These are phyloP conservation scores for Aureobasidium zeae DNA, from an alignment of 2,329 filamentous ascomycete genomes.

Conservation along the genomic window DNA sequence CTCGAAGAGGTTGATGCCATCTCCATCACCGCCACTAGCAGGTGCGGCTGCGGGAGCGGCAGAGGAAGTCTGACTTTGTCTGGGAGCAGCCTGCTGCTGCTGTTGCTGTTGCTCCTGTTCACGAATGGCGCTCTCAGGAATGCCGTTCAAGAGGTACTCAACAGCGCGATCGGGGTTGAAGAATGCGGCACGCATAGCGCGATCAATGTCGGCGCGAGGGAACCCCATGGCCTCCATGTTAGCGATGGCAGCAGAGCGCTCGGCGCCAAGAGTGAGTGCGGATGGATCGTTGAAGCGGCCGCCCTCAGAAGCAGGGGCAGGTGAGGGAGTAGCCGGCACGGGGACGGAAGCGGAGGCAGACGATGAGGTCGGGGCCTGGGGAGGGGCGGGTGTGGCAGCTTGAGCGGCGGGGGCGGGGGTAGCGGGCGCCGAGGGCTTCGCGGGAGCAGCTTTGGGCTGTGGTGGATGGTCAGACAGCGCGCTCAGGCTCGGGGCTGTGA, in stretches of 20 bases:
- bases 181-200: conserved; percentile 90
- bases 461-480: conserved; percentile 20
- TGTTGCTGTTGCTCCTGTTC: conserved; percentile 47
- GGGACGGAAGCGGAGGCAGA: conserved; percentile 42
- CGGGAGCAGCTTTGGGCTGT: conserved; percentile 60
- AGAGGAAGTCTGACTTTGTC: conserved; percentile 24
- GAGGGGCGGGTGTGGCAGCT: conserved; percentile 43
- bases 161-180: conserved; percentile 96
- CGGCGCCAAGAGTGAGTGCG: conserved; percentile 74
- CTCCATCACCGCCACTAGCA: conserved; percentile 44
- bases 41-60: conserved; percentile 32
- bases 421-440: conserved; percentile 45
- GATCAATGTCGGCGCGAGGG: conserved; percentile 74
- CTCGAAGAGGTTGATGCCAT: conserved; percentile 82
- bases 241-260: conserved; percentile 70
- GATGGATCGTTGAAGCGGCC: conserved; percentile 59
- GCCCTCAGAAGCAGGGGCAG: conserved; percentile 36
- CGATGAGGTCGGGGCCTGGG: conserved; percentile 51
- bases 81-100: conserved; percentile 18
- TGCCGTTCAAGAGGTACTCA: conserved; percentile 87
- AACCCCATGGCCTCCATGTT: conserved; percentile 99
- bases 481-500: neutral
- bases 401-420: conserved; percentile 42
- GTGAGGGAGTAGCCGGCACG: conserved; percentile 43
- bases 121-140: conserved; percentile 73